Evolutionary conservation across 306 rosid genomes (phyloP).

Genomic region (Acacia acuminata): DNA sequence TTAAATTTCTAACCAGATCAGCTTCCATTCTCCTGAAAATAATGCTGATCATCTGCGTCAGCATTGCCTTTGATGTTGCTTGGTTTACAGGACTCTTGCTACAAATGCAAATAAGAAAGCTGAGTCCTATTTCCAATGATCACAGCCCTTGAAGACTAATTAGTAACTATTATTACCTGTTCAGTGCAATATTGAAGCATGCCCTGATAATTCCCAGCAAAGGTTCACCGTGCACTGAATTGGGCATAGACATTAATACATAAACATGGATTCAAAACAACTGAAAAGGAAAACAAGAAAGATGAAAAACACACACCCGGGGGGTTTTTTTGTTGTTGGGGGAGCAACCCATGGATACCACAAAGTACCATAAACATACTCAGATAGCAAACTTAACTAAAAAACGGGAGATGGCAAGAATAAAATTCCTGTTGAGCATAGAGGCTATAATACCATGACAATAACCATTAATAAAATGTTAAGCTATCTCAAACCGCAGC

Average conservation of each 20-base stretch:
- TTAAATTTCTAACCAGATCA: conserved; percentile 58
- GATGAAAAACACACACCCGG: background rate
- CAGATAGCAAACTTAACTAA: conserved; percentile 18
- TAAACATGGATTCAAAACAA: conserved; percentile 14
- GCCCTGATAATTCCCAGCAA: conserved; percentile 92
- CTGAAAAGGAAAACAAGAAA: background rate
- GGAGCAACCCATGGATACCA: conserved; percentile 10
- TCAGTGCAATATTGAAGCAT: conserved; percentile 97
- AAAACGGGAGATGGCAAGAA: background rate
- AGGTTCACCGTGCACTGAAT: conserved; percentile 95
- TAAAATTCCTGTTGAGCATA: background rate
- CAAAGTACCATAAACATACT: conserved; percentile 17
- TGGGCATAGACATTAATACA: conserved; percentile 15
- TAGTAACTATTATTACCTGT: conserved; percentile 65
- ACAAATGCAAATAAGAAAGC: conserved; percentile 26
- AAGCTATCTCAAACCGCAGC: conserved; percentile 17
- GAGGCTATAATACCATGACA: background rate
- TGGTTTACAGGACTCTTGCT: conserved; percentile 99
- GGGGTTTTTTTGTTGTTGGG: no score
- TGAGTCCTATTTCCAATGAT: conserved; percentile 31
- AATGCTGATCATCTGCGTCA: conserved; percentile 96
- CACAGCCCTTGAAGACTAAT: conserved; percentile 25
- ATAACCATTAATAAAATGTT: background rate
- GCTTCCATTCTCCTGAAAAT: conserved; percentile 94
- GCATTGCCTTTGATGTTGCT: conserved; percentile 99